These are phyloP conservation scores for Clathrus columnatus DNA, from an alignment of 768 basidiomycete genomes.

Conservation along the genomic window DNA sequence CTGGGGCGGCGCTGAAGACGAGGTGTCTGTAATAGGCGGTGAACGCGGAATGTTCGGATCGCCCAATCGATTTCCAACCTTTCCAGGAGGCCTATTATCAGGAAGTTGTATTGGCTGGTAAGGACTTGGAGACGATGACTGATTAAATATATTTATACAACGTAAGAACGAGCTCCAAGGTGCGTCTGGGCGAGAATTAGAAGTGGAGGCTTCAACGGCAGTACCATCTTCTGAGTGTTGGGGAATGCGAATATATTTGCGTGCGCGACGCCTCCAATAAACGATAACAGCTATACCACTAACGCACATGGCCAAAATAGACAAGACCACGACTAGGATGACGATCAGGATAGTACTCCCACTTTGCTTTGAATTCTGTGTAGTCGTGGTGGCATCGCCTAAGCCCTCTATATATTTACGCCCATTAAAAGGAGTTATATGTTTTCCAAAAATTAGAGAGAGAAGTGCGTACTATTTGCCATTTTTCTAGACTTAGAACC, in stretches of 20 bases:
- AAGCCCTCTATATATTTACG: too few species aligned
- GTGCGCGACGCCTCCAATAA: neutral
- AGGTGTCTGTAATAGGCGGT: neutral
- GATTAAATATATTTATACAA: neutral
- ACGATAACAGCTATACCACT: neutral
- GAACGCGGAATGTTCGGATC: neutral
- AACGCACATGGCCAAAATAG: neutral
- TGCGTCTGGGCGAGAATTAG: neutral
- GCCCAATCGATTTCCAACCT: neutral
- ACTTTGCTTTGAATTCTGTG: neutral
- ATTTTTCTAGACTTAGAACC: neutral
- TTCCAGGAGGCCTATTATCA: neutral
- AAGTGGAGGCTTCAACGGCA: neutral
- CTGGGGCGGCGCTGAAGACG: neutral
- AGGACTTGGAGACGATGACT: neutral
- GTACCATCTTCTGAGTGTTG: neutral
- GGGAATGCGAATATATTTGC: neutral
- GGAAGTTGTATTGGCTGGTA: neutral
- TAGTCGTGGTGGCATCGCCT: neutral
- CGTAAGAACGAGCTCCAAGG: neutral
- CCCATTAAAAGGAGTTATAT: neutral
- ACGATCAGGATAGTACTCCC: neutral
- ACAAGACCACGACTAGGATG: neutral
- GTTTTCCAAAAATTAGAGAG: neutral
- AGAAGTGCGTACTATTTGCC: neutral